Conservation (phyloP, 306 rosid genomes). For the Cicer chorassanicum region DNA sequence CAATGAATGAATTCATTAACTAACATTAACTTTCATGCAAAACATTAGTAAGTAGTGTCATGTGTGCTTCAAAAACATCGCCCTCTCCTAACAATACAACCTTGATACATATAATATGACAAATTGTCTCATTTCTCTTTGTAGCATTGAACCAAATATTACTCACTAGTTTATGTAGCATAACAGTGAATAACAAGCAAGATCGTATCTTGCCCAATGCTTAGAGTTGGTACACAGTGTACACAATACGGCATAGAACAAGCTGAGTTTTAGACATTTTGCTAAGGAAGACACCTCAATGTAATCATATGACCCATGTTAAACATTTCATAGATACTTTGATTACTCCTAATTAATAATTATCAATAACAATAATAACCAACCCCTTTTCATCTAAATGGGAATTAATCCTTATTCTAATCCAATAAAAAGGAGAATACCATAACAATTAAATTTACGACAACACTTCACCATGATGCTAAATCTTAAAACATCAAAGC, state of each 20-base stretch:
- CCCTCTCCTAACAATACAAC: neutral
- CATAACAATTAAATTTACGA: neutral
- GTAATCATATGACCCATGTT: neutral
- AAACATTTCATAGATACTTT: neutral
- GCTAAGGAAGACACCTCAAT: neutral
- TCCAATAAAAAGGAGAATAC: neutral
- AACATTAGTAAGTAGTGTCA: conserved; percentile 4
- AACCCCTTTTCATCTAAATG: neutral
- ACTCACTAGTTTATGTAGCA: conserved; percentile 16
- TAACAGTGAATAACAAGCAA: neutral
- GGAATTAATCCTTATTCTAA: neutral
- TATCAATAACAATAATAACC: neutral
- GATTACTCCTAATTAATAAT: neutral
- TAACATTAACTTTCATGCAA: conserved; percentile 5
- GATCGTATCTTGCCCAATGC: neutral
- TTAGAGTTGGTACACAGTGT: neutral
- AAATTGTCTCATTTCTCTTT: conserved; percentile 26
- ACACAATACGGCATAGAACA: conserved; percentile 11
- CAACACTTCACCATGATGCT: neutral
- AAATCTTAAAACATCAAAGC: neutral
- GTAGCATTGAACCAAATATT: conserved; percentile 19
- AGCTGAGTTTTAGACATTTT: conserved; percentile 6
- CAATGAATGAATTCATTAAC: neutral
- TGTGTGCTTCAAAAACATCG: neutral
- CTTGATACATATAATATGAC: neutral